Evolutionary conservation across 768 basidiomycete genomes (phyloP), one percentile per base, ranked within the genome.

Genomic region (Austroboletus eburneus): DNA sequence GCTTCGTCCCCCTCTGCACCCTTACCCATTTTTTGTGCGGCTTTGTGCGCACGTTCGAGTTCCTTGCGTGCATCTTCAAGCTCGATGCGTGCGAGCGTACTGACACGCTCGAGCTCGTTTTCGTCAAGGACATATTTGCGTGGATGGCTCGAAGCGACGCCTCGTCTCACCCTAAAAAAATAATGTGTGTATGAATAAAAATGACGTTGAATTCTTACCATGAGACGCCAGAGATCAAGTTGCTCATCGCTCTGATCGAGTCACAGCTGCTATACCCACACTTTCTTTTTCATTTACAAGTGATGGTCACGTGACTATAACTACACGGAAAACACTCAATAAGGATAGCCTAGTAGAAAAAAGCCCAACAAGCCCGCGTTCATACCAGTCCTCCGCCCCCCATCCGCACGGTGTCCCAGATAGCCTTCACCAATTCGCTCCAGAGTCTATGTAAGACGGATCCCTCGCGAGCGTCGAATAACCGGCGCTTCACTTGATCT

Each of bases 81-180:
- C 60, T 93, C 87, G 47, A 92, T 87, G 43, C 81, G 72, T 13
- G 93, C 91, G 21, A 99, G 77, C 18, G 84, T 76, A 55, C 91
- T 91, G 41, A 98, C 90, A 21, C 96, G 81, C 60, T 87, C 81
- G 12, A 98, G 74, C 67, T 99, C 96, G 42, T 79, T 71, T 59
- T 94, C 90, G 59, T 96, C 91, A 24, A 98, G 81, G 42, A 87
- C 76, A 66, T 98, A 98, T 72, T 88, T 91, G 60, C 72, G 69
- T 2, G 96, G 95, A 54, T 92, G 77, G 38, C 75, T 76, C 3
- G 75, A 71, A 3, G 94, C 73, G 16, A 82, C 79, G 9, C 96
- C 94, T 43, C 87, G 78, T 52, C 81, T 81, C 22, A 96, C 86
- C 91, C 81, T 83, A 25, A 4, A 14, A 48, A 51, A 46, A 12